Base-by-base conservation (phyloP, 257 asterid species). In the Solanum sejunctum region DNA sequence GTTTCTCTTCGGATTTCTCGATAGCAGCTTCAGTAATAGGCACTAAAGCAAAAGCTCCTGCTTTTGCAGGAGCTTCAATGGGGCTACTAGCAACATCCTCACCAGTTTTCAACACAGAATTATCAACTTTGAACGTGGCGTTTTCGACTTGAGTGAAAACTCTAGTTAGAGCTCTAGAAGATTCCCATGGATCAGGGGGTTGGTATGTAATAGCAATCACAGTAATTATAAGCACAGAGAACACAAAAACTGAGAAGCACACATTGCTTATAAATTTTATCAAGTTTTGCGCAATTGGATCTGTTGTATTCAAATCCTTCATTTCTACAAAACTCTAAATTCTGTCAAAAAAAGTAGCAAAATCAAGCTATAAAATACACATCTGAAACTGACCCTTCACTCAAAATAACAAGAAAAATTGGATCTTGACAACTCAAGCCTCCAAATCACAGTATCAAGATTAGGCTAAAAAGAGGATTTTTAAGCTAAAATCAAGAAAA, bases 111-210 rank as follows among this genome's bases (percentile, higher is more conserved):
- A 97, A 89, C 49, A 97, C 92, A 10, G 99, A 97, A 80, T 86
- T 88, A 82, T 97, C 99, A 54, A 94, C 88, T 75, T 92, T 86
- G 80, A 95, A 97, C 2, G 99, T 97, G 85, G 99, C 98, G 64
- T 94, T 95, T 89, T 92, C 94, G 57, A 93, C 93, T 39, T 92
- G 87, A 0, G 99, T 94, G 89, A 97, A 97, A 70, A 91, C 90
- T 86, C 84, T 92, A 72, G 99, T 93, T 16, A 97, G 89, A n/a
- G 99, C 97, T 88, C 99, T 90, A 12, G 98, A 90, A 28, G 99
- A 95, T 84, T 97, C 98, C 99, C 98, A 97, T 80, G 99, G 99
- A 88, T 97, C 99, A 77, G 99, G 99, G 47, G 99, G 98, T 90
- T 97, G 98, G 88, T 97, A 97, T 52, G 99, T 94, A 85, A 97